Evolutionary conservation across 208 protist genomes (phyloP).

Genomic region (Leishmania mexicana): DNA sequence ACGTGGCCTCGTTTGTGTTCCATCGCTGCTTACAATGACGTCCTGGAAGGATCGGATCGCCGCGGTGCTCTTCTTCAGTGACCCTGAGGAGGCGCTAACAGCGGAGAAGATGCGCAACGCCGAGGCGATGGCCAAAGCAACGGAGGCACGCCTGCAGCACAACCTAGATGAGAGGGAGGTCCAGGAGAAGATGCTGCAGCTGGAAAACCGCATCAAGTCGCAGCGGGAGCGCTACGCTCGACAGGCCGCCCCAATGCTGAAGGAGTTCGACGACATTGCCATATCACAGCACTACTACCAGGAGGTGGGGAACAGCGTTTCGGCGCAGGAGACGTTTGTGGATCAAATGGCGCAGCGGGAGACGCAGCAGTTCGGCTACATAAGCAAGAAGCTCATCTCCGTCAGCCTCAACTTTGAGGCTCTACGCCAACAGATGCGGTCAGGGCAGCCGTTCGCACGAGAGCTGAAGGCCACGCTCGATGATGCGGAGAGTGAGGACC

Average conservation of each 20-base stretch:
- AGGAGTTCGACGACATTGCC: conserved; percentile 79
- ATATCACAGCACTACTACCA: conserved; percentile 85
- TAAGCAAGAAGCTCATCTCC: conserved; percentile 88
- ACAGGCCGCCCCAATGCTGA: conserved; percentile 58
- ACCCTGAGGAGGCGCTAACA: conserved; percentile 58
- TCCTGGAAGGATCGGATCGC: conserved; percentile 34
- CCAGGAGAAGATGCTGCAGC: conserved; percentile 23
- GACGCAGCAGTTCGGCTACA: conserved; percentile 77
- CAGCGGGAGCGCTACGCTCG: conserved; percentile 57
- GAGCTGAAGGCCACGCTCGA: conserved; percentile 65
- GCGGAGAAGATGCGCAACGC: conserved; percentile 75
- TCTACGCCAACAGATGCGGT: conserved; percentile 42
- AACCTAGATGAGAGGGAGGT: conserved; percentile 45
- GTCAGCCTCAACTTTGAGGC: conserved; percentile 78
- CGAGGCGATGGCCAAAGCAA: conserved; percentile 54
- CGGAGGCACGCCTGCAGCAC: conserved; percentile 38
- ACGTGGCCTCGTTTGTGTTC: not conserved
- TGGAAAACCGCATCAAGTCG: conserved; percentile 53
- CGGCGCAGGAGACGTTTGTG: conserved; percentile 52
- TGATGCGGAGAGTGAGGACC: conserved; percentile 79
- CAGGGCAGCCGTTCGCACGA: conserved; percentile 55
- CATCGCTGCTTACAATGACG: conserved; percentile 27
- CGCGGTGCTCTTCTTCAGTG: conserved; percentile 51
- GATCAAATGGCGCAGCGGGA: conserved; percentile 64
- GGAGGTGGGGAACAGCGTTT: conserved; percentile 53